Base-by-base conservation (phyloP, 495 filamentous ascomycete genomes). In the Aspergillus asperescens region DNA sequence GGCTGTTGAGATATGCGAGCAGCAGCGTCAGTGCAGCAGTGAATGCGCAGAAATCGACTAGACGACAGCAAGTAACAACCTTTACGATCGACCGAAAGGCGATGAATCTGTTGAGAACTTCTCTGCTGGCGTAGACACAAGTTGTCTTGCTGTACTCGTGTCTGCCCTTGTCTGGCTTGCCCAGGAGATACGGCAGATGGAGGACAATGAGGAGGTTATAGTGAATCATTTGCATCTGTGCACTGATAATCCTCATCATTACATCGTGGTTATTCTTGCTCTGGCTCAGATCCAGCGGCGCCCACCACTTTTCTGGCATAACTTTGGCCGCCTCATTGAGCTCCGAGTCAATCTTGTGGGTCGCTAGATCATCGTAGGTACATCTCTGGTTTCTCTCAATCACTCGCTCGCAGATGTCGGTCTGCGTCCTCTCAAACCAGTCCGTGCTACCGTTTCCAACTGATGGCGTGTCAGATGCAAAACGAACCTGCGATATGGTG, bases 1-100 rank as follows among this genome's bases (percentile, higher is more conserved):
- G 63, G 28, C 68, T 34, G 56, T 59, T 48, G 51, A 50, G 48
- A 40, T 50, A 31, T 4, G 48, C 23, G 4, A 50, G 23, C 3
- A 50, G 48, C 0, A 50, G 35, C 23, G 48, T 50, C 48, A 50
- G 7, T 19, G 35, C 20, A 2, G 48, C 48, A 0, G 27, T 25
- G 8, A 50, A 29, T 9, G 48, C 37, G 23, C 35, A 50, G 16
- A 50, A 50, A 22, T 50, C 48, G 3, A 50, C 48, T 12, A 35
- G 48, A 9, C 48, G 48, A 9, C 22, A 50, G 37, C 48, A 50
- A 9, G 37, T 18, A 19, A 31, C 22, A 13, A 28, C 16, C n/a
- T 25, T 25, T 5, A 28, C 27, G 15, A 50, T 28, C n/a, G 34
- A 28, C 1, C 48, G 48, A 23, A 28, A 31, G 23, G 48, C 19